phyloP scores from a whole-genome alignment of 805 yeast species.

The Wickerhamomyces tratensis region DNA sequence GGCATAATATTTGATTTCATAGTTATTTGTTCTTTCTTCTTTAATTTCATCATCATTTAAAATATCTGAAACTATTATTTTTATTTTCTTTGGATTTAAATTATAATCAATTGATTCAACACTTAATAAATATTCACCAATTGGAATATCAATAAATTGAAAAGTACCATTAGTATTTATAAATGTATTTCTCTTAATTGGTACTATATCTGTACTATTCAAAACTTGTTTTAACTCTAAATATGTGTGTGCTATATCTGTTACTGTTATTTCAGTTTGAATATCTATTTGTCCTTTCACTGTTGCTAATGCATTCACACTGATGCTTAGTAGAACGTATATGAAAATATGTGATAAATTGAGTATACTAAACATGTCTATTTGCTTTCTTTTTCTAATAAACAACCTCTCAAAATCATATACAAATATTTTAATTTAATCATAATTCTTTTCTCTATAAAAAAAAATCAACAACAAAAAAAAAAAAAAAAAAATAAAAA shows the following conservation, averaged over 20 bases:
- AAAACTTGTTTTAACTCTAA: conserved; percentile 7
- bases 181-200: conserved; percentile 2
- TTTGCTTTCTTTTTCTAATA: too few relatives aligned
- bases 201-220: not conserved
- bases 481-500: too few relatives aligned
- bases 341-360: too few relatives aligned
- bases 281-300: conserved; percentile 9
- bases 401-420: too few relatives aligned
- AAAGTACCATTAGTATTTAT: conserved; percentile 9
- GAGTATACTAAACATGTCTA: too few relatives aligned
- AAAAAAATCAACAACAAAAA: too few relatives aligned
- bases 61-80: conserved; percentile 5
- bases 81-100: conserved; percentile 13
- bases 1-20: not conserved
- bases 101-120: conserved; percentile 12
- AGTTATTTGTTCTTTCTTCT: not conserved
- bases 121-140: conserved; percentile 12
- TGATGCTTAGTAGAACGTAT: too few relatives aligned
- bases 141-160: conserved; percentile 4
- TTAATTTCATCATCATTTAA: conserved; percentile 4
- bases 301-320: too few relatives aligned
- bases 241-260: conserved; percentile 7
- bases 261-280: conserved; percentile 5
- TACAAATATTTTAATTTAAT: too few relatives aligned
- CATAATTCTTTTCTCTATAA: too few relatives aligned